Conservation (phyloP, 2,329 filamentous ascomycete species). For the Xylaria sp. region DNA sequence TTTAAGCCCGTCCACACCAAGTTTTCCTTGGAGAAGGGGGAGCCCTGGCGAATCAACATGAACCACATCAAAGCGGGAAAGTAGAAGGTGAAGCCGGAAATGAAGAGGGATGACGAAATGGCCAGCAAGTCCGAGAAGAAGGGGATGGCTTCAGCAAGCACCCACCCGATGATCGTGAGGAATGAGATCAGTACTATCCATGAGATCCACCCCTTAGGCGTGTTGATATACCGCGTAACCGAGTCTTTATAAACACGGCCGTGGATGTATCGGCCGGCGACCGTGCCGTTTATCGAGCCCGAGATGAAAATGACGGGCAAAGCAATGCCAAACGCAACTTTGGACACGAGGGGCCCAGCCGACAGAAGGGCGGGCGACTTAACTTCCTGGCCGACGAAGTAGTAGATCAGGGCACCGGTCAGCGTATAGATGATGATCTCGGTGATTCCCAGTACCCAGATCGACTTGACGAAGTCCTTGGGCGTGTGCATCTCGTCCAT, state of each 20-base stretch:
- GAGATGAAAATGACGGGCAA: constrained; percentile 72
- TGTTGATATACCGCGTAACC: constrained; percentile 50
- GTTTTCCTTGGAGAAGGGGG: constrained; percentile 46
- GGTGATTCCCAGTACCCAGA: constrained; percentile 64
- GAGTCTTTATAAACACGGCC: constrained; percentile 48
- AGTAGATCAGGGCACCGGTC: constrained; percentile 70
- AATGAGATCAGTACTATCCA: constrained; percentile 69
- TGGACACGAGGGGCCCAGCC: constrained; percentile 62
- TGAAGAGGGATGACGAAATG: constrained; percentile 61
- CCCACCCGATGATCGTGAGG: constrained; percentile 72
- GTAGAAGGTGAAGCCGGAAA: constrained; percentile 58
- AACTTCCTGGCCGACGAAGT: constrained; percentile 66
- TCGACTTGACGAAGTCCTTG: constrained; percentile 51
- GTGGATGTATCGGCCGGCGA: constrained; percentile 56
- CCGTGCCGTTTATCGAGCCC: constrained; percentile 70
- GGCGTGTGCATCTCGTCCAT: constrained; percentile 56
- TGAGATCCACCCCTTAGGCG: constrained; percentile 48
- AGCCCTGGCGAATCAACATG: constrained; percentile 48
- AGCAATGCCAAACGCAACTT: constrained; percentile 70
- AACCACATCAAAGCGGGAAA: constrained; percentile 52
- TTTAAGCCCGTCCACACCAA: constrained; percentile 41
- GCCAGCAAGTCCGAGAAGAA: constrained; percentile 76
- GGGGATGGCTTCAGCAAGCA: constrained; percentile 78
- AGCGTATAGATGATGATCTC: constrained; percentile 69
- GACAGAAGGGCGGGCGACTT: constrained; percentile 70